Percentiles rank a stretch among this genome's conserved stretches.
Conservation (phyloP, 495 filamentous ascomycete genomes). For the Penicillium simplicissimum region DNA sequence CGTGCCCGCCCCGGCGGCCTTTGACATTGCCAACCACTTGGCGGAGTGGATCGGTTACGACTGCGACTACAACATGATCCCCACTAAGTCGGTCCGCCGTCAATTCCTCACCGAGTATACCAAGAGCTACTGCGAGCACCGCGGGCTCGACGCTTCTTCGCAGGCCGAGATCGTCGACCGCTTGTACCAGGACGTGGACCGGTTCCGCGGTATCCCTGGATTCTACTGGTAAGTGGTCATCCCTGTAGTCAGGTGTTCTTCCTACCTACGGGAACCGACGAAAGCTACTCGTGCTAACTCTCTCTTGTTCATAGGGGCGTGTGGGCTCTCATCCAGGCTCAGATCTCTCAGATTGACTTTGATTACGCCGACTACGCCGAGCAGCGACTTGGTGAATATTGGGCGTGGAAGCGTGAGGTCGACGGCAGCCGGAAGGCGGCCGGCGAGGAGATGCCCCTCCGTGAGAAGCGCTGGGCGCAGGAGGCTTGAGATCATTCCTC, state of each 20-base stretch:
- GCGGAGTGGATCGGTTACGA: slow-evolving; percentile 98
- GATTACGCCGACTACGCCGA: slow-evolving; percentile 95
- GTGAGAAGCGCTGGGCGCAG: slow-evolving; percentile 84
- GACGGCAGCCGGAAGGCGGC: slow-evolving; percentile 58
- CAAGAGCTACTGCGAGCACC: slow-evolving; percentile 45
- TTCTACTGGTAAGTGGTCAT: slow-evolving; percentile 63
- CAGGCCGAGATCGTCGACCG: slow-evolving; percentile 61
- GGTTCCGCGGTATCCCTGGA: slow-evolving; percentile 85
- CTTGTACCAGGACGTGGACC: slow-evolving; percentile 78
- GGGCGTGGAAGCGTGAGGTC: slow-evolving; percentile 81
- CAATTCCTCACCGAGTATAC: slow-evolving; percentile 86
- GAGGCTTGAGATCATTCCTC: slow-evolving; percentile 16
- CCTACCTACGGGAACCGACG: background rate
- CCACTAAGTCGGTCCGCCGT: slow-evolving; percentile 72
- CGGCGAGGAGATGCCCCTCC: slow-evolving; percentile 63
- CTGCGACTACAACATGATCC: slow-evolving; percentile 84
- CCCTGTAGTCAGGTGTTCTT: background rate
- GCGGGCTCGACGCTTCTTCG: slow-evolving; percentile 43
- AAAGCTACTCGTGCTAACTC: slow-evolving; percentile 11
- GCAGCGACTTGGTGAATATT: slow-evolving; percentile 86
- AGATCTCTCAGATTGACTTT: slow-evolving; percentile 94
- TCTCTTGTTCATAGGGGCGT: slow-evolving; percentile 66
- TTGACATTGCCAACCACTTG: slow-evolving; percentile 99
- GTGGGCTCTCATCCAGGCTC: slow-evolving; percentile 95
- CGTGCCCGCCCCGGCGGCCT: slow-evolving; percentile 91